Conservation (phyloP, 805 yeast species). For the Ogataea populi-albae region DNA sequence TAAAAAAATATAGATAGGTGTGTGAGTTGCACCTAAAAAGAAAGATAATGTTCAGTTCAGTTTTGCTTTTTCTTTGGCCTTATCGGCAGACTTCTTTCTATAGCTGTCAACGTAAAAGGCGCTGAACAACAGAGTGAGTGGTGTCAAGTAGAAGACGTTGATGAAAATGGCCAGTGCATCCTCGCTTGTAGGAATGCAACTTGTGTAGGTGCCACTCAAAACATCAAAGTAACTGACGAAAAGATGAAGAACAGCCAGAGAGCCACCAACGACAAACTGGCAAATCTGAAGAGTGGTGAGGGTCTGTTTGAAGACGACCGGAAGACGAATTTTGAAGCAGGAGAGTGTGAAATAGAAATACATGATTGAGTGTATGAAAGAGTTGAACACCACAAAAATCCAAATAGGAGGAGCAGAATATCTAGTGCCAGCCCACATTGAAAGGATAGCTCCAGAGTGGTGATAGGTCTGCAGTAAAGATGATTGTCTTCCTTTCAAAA, state of each 20-base stretch:
- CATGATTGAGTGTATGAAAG: constrained; percentile 75
- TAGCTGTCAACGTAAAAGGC: constrained; percentile 64
- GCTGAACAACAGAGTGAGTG: constrained; percentile 63
- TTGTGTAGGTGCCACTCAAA: constrained; percentile 36
- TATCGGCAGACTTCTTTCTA: constrained; percentile 24
- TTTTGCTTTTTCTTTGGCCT: constrained; percentile 4
- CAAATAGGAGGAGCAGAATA: constrained; percentile 73
- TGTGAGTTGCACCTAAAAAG: too few relatives aligned
- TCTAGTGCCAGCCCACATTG: constrained; percentile 78
- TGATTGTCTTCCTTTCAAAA: constrained; percentile 65
- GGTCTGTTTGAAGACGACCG: constrained; percentile 51
- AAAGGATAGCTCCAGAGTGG: constrained; percentile 77
- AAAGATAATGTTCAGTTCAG: too few relatives aligned
- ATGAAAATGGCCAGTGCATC: constrained; percentile 60
- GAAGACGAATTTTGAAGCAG: constrained; percentile 57
- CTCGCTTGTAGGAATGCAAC: constrained; percentile 56
- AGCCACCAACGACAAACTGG: constrained; percentile 68
- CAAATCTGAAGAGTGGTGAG: constrained; percentile 66
- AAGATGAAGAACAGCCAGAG: constrained; percentile 60
- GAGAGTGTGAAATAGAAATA: constrained; percentile 64
- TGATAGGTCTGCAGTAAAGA: constrained; percentile 70
- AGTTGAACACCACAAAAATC: constrained; percentile 77
- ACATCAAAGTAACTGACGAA: constrained; percentile 59
- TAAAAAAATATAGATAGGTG: too few relatives aligned
- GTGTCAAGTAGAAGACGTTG: constrained; percentile 64